phyloP scores from a whole-genome alignment of 2,329 filamentous ascomycete genomes.

The Cladophialophora chaetospira region DNA sequence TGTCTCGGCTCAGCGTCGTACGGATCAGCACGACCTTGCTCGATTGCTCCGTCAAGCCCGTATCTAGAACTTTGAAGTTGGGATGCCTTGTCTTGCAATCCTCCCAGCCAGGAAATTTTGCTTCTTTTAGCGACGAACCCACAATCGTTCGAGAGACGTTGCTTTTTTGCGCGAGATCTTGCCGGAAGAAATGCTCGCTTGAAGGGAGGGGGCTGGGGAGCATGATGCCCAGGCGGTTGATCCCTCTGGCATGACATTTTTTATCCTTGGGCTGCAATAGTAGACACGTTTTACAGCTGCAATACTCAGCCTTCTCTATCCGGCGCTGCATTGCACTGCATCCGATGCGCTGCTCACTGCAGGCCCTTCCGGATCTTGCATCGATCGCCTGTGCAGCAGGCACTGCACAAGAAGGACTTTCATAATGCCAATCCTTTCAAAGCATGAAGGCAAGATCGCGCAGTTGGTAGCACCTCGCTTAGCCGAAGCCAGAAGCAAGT shows the following conservation, averaged over 20 bases:
- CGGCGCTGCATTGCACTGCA: slow-evolving; percentile 22
- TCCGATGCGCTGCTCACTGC: slow-evolving; percentile 24
- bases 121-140: slow-evolving; percentile 1
- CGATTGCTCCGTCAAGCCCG: slow-evolving; percentile 9
- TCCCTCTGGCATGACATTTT: too few relatives aligned
- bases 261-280: too few relatives aligned
- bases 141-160: too few relatives aligned
- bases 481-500: background rate
- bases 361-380: slow-evolving; percentile 27
- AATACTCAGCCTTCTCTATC: slow-evolving; percentile 23
- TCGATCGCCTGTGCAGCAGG: slow-evolving; percentile 27
- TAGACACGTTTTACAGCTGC: slow-evolving; percentile 3
- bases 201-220: too few relatives aligned
- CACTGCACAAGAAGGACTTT: slow-evolving; percentile 7
- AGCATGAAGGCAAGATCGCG: background rate
- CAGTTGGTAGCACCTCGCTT: slow-evolving; percentile 14
- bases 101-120: slow-evolving; percentile 16
- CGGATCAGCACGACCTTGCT: slow-evolving; percentile 19
- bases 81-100: slow-evolving; percentile 12
- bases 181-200: too few relatives aligned
- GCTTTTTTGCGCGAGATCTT: too few relatives aligned
- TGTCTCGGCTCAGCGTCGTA: slow-evolving; percentile 15
- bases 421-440: slow-evolving; percentile 1
- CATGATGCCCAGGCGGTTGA: too few relatives aligned
- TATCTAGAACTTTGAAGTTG: slow-evolving; percentile 12